Evolutionary conservation across 2,329 filamentous ascomycete genomes (phyloP).

Genomic region (Teratosphaeria nubilosa): DNA sequence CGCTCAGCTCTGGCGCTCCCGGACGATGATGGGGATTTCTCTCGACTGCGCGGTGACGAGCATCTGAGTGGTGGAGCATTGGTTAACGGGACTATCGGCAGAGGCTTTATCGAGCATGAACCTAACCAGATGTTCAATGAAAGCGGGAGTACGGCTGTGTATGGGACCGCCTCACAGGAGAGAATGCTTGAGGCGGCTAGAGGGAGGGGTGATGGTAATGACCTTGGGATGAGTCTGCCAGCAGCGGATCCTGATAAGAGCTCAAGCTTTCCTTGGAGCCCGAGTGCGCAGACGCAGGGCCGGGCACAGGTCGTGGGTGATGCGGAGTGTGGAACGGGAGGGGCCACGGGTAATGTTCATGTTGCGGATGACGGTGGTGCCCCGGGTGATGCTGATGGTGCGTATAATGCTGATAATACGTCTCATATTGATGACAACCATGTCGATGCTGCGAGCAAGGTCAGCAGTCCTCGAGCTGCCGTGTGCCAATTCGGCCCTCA

Average conservation of each 20-base stretch:
- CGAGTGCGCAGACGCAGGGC: slow-evolving; percentile 8
- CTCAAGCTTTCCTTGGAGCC: slow-evolving; percentile 19
- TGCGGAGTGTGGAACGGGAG: neutral
- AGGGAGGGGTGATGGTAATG: neutral
- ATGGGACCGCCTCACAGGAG: slow-evolving; percentile 32
- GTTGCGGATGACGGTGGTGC: neutral
- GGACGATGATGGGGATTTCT: slow-evolving; percentile 5
- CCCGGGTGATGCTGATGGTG: neutral
- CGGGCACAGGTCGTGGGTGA: neutral
- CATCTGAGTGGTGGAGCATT: slow-evolving; percentile 6
- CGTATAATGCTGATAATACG: too few species aligned
- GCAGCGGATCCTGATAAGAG: slow-evolving; percentile 9
- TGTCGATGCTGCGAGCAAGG: neutral
- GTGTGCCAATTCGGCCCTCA: neutral
- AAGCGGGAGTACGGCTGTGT: slow-evolving; percentile 32
- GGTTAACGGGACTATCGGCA: slow-evolving; percentile 8
- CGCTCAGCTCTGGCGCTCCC: neutral
- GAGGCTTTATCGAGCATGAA: slow-evolving; percentile 30
- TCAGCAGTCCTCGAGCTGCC: neutral
- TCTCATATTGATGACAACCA: neutral
- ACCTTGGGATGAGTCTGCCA: neutral
- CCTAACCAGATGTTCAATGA: slow-evolving; percentile 31
- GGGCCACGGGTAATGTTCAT: neutral
- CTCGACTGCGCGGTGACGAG: neutral
- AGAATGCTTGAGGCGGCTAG: slow-evolving; percentile 29